These are phyloP conservation scores for Ceratobasidium sp. DNA, from an alignment of 1,284 basidiomycete genomes.

Conservation along the genomic window DNA sequence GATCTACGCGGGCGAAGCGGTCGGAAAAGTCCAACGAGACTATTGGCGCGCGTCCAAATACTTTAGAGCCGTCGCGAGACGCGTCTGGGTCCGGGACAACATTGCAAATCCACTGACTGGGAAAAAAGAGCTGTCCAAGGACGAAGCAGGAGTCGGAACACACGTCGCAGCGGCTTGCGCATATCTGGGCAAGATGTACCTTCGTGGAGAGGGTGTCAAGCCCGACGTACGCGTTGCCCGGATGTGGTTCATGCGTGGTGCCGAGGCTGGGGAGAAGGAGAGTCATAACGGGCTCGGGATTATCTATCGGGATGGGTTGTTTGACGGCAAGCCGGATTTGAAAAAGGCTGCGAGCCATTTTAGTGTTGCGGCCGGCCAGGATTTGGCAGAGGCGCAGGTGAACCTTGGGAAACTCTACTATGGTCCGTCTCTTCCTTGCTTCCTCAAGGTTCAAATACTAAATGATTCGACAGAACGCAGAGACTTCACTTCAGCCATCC, in stretches of 20 bases:
- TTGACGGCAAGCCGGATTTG: conserved; percentile 75
- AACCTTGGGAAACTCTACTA: conserved; percentile 90
- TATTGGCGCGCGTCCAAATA: conserved; percentile 82
- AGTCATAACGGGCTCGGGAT: conserved; percentile 92
- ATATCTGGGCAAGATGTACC: conserved; percentile 92
- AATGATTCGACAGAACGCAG: conserved; percentile 66
- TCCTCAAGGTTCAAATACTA: conserved; percentile 49
- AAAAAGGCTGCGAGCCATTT: conserved; percentile 80
- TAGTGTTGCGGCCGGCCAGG: conserved; percentile 83
- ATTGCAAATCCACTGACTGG: conserved; percentile 62
- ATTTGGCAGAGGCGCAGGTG: conserved; percentile 91
- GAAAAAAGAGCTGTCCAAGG: conserved; percentile 62
- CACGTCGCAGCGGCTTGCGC: conserved; percentile 85
- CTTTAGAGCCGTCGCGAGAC: conserved; percentile 84
- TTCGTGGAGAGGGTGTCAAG: conserved; percentile 93
- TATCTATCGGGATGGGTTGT: conserved; percentile 90
- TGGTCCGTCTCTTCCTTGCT: conserved; percentile 63
- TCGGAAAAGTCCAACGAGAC: conserved; percentile 83
- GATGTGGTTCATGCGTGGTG: conserved; percentile 95
- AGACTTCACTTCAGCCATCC: conserved; percentile 73
- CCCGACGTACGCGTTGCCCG: conserved; percentile 83
- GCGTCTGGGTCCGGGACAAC: conserved; percentile 85
- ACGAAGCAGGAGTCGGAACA: conserved; percentile 64
- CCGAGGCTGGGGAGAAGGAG: conserved; percentile 85
- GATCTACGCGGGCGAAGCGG: conserved; percentile 88